Evolutionary conservation across 257 asterid species (phyloP).

Genomic region (Solanum raphanifolium): DNA sequence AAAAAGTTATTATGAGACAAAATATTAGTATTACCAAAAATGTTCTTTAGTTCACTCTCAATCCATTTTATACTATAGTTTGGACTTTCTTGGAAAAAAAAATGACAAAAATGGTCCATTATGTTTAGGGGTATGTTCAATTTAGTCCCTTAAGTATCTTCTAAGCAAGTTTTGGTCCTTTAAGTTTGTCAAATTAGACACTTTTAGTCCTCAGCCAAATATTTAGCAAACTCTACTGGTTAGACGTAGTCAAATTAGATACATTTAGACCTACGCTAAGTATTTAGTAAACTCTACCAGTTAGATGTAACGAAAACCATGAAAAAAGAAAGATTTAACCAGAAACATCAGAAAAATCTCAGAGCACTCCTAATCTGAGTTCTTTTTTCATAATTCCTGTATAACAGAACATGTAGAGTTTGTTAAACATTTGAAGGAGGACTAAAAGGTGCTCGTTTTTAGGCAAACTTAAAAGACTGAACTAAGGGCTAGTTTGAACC

Average conservation of each 20-base stretch:
- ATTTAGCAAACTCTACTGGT: not conserved
- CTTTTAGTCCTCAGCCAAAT: not conserved
- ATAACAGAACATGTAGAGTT: not conserved
- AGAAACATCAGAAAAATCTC: not conserved
- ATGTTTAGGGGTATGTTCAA: not conserved
- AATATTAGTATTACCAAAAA: not conserved
- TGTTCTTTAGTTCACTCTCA: not conserved
- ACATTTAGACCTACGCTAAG: not conserved
- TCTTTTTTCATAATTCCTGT: too few relatives aligned
- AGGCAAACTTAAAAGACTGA: not conserved
- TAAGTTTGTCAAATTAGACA: not conserved
- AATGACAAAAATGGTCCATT: not conserved
- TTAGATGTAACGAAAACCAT: not conserved
- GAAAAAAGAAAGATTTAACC: not conserved
- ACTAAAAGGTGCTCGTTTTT: not conserved
- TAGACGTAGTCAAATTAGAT: not conserved
- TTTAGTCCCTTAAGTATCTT: not conserved
- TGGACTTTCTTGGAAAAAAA: not conserved
- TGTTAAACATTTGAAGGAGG: not conserved
- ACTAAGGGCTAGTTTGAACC: not conserved
- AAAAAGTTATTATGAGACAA: not conserved
- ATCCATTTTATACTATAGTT: not conserved
- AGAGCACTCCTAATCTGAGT: too few relatives aligned
- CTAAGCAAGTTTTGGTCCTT: not conserved
- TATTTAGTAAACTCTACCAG: not conserved